Percentiles rank a stretch among this genome's conserved stretches.
phyloP scores from a whole-genome alignment of 225 moss, liverwort and hornwort species.

The Marchantia polymorpha region DNA sequence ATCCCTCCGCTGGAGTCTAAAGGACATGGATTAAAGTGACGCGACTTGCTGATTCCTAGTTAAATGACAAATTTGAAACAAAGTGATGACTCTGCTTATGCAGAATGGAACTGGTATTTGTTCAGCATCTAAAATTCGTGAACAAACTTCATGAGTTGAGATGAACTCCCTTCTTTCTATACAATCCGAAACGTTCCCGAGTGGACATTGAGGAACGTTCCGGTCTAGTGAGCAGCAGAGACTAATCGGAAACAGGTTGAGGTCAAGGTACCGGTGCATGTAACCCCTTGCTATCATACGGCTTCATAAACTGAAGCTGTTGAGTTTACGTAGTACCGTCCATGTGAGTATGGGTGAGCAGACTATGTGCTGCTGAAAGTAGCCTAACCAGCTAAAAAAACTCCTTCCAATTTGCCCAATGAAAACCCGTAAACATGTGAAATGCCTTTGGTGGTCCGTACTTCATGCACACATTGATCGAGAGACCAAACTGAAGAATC shows the following conservation, averaged over 20 bases:
- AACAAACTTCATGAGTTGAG: background rate
- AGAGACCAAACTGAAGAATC: background rate
- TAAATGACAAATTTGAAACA: background rate
- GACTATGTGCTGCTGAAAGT: background rate
- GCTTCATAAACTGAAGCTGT: background rate
- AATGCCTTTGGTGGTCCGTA: background rate
- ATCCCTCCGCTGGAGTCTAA: background rate
- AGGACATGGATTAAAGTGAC: background rate
- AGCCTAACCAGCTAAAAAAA: background rate
- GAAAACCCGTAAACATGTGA: background rate
- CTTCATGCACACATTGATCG: background rate
- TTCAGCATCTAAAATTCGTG: conserved; percentile 15
- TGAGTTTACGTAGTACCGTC: background rate
- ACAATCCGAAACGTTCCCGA: background rate
- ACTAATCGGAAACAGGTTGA: background rate
- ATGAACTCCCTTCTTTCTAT: background rate
- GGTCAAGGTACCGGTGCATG: background rate
- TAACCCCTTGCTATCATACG: background rate
- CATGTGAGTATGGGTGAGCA: background rate
- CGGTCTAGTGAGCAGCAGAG: background rate
- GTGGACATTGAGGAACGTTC: background rate
- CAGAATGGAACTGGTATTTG: background rate
- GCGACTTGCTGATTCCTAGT: background rate
- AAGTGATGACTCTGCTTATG: background rate
- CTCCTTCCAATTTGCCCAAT: background rate